phyloP scores from a whole-genome alignment of 2,329 filamentous ascomycete genomes.

The Sarocladium brachiariae region DNA sequence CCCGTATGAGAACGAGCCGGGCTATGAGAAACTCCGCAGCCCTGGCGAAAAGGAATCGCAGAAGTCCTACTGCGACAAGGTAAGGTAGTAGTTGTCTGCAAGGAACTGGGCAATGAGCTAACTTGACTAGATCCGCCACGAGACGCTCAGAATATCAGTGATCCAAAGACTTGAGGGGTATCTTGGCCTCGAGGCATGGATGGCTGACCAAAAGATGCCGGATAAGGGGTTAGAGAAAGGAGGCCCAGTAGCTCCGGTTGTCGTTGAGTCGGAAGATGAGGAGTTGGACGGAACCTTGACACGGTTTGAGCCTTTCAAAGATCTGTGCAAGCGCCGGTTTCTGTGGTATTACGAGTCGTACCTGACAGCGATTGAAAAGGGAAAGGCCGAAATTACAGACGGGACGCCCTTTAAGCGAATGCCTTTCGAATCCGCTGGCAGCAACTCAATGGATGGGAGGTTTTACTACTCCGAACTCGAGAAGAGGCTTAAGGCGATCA shows the following conservation, averaged over 20 bases:
- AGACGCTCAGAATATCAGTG: constrained; percentile 78
- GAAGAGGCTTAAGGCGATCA: constrained; percentile 61
- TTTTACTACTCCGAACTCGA: constrained; percentile 77
- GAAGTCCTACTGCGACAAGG: constrained; percentile 72
- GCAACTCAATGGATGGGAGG: constrained; percentile 78
- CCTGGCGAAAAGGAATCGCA: constrained; percentile 66
- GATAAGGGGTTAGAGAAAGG: too few species aligned
- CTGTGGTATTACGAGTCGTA: constrained; percentile 96
- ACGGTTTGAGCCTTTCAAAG: constrained; percentile 79
- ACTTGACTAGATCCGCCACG: constrained; percentile 73
- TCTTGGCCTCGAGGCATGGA: constrained; percentile 53
- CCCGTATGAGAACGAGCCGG: constrained; percentile 93
- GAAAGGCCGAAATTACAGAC: constrained; percentile 55
- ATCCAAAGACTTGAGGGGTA: constrained; percentile 79
- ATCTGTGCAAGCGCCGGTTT: constrained; percentile 85
- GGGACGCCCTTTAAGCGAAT: constrained; percentile 65
- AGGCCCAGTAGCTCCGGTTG: too few species aligned
- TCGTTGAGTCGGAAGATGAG: constrained; percentile 30
- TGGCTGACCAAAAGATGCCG: constrained; percentile 28
- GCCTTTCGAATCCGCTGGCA: constrained; percentile 68
- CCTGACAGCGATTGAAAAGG: constrained; percentile 60
- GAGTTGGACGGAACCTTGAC: constrained; percentile 47
- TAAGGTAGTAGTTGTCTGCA: constrained; percentile 23
- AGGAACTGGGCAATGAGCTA: background rate
- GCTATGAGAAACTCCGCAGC: constrained; percentile 71